These are phyloP conservation scores for Olyra latifolia DNA, from an alignment of 176 grass and related monocot species.

Conservation along the genomic window DNA sequence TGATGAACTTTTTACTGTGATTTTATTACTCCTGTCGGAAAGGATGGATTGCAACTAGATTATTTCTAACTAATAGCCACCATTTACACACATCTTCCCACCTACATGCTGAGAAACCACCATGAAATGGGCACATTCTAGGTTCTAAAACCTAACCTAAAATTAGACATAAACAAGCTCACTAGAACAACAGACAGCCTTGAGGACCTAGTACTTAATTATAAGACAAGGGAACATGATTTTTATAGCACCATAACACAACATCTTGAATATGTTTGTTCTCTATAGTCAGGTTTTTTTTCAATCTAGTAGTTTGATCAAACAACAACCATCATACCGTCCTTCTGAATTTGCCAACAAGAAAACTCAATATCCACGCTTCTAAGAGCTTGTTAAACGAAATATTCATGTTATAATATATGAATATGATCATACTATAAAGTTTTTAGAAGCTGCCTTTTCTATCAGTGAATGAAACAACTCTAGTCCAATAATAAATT, in stretches of 20 bases:
- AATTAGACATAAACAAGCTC: no score
- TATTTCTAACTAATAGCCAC: conserved; percentile 5
- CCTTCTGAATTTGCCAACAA: background rate
- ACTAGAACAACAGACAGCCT: background rate
- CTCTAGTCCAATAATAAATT: no score
- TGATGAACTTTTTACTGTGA: background rate
- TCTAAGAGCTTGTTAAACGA: no score
- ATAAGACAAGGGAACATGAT: background rate
- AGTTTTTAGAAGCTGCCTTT: no score
- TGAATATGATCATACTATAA: no score
- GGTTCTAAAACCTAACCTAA: conserved; percentile 1
- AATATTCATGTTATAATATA: no score
- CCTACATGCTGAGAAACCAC: background rate
- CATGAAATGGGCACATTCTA: background rate
- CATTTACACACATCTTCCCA: background rate
- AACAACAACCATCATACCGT: background rate
- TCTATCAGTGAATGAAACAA: no score
- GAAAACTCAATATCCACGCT: no score
- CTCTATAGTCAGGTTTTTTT: background rate
- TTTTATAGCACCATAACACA: conserved; percentile 18
- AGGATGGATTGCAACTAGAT: background rate
- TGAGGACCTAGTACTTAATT: background rate
- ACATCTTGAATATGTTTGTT: conserved; percentile 1
- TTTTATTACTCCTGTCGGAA: background rate
- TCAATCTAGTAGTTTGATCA: background rate